phyloP scores from a whole-genome alignment of 768 basidiomycete species.

The Lactarius trivialis region DNA sequence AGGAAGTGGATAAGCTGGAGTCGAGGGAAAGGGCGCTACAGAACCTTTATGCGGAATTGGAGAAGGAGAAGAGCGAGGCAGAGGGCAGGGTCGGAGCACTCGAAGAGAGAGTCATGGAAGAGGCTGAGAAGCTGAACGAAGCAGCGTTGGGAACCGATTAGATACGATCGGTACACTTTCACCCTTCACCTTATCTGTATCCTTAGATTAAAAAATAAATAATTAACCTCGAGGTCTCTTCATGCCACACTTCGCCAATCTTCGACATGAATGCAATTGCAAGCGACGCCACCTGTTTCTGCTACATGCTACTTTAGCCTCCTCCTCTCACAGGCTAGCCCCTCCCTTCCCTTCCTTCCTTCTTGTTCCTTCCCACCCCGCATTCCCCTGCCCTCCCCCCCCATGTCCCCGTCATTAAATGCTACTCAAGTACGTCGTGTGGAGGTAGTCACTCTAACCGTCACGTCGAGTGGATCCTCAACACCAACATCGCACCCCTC shows the following conservation, averaged over 20 bases:
- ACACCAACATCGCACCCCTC: constrained; percentile 2
- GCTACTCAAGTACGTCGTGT: neutral
- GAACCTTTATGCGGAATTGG: constrained; percentile 76
- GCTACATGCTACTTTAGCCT: neutral
- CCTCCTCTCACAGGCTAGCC: neutral
- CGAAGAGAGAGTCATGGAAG: constrained; percentile 83
- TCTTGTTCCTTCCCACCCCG: neutral
- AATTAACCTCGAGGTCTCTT: too few relatives aligned
- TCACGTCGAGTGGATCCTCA: neutral
- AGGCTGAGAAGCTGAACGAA: constrained; percentile 78
- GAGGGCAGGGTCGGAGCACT: constrained; percentile 51
- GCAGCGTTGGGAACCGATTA: constrained; percentile 46
- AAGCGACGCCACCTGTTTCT: neutral
- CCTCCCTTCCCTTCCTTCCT: neutral
- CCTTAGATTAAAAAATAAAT: too few relatives aligned
- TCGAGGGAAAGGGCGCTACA: constrained; percentile 74
- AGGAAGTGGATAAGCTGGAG: constrained; percentile 81
- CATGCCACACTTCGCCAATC: neutral
- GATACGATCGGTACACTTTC: neutral
- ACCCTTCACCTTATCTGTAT: neutral
- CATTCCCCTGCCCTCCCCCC: neutral
- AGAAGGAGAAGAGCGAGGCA: constrained; percentile 57
- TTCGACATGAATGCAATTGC: neutral
- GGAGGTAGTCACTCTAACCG: constrained; percentile 14
- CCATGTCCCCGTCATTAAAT: neutral